Conservation (phyloP, 192 early-diverging fungal species). For the Coemansia sp. region DNA sequence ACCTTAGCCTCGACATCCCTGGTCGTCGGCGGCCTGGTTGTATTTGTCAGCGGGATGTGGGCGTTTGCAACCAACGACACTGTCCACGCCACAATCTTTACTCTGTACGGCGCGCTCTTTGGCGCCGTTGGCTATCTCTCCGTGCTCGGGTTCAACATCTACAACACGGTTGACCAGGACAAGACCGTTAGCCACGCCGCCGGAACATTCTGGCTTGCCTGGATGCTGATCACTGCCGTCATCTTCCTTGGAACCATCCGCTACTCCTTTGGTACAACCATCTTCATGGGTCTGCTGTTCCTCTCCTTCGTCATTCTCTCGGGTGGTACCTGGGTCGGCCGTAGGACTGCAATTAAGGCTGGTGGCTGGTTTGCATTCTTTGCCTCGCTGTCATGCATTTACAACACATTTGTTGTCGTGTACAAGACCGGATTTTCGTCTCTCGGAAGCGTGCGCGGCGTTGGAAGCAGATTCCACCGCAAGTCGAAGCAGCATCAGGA, state of each 20-base stretch:
- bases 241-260: constrained; percentile 65
- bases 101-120: constrained; percentile 71
- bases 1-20: constrained; percentile 50
- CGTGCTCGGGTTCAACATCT: constrained; percentile 58
- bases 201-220: constrained; percentile 68
- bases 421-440: constrained; percentile 47
- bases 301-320: constrained; percentile 68
- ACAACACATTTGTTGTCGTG: constrained; percentile 55
- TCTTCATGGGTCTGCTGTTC: constrained; percentile 62
- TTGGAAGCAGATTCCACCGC: constrained; percentile 36
- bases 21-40: constrained; percentile 52
- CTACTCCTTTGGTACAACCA: constrained; percentile 57
- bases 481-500: constrained; percentile 24
- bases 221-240: constrained; percentile 71
- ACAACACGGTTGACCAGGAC: constrained; percentile 56
- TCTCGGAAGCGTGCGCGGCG: constrained; percentile 22
- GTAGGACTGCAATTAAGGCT: constrained; percentile 55
- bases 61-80: constrained; percentile 79
- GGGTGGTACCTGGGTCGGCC: constrained; percentile 60
- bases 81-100: constrained; percentile 80
- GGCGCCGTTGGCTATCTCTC: constrained; percentile 55
- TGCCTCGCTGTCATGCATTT: constrained; percentile 72
- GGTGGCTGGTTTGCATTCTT: constrained; percentile 76
- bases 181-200: constrained; percentile 57
- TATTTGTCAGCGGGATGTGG: constrained; percentile 61